Base-by-base conservation (phyloP, 2,329 filamentous ascomycete species). In the Trichoderma sp. region DNA sequence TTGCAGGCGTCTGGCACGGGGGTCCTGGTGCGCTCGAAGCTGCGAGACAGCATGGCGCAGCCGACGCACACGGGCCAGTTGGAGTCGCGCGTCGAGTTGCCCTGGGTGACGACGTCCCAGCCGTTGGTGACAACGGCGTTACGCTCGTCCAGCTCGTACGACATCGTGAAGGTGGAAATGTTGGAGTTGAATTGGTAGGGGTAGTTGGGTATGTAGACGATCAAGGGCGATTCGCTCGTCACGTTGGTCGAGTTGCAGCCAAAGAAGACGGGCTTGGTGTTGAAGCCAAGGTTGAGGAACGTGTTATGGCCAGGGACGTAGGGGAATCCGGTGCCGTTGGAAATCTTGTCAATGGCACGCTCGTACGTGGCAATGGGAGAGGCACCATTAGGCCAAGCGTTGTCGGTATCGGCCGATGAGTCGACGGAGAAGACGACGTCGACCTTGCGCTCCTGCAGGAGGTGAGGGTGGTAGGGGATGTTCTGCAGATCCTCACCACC, bases 101-200 rank as follows among this genome's bases (percentile, higher is more conserved):
- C 93, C 84, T 92, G 91, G 0, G 95, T 98, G 3, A 89, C 95
- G 21, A 91, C 89, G 76, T 96, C 89, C 83, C 92, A 96, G 24
- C 94, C 95, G 82, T 99, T 98, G 75, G 88, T 81, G 77, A 99
- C 94, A 78, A 97, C 93, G 74, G 87, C 87, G 79, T 97, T 89
- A 74, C 95, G 92, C 82, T 93, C 82, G 1, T 79, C 81, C 76
- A 89, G 82, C 43, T 87, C 85, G 85, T 95, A 93, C 53, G 82
- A 81, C 47, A 90, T 84, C 73, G 90, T 85, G 80, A 92, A 95
- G 63, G 95, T 98, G 2, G 91, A 92, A 7, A 92, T 87, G 84
- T 98, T 98, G 80, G 91, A 92, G 74, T 86, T 82, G 79, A 88
- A 88, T 61, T 91, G 87, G 82, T 97, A 97, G 1, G 94, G 95